Percentiles rank a stretch among this genome's conserved stretches.
These are phyloP conservation scores for Rickenella mellea DNA, from an alignment of 768 basidiomycete species.

Conservation along the genomic window DNA sequence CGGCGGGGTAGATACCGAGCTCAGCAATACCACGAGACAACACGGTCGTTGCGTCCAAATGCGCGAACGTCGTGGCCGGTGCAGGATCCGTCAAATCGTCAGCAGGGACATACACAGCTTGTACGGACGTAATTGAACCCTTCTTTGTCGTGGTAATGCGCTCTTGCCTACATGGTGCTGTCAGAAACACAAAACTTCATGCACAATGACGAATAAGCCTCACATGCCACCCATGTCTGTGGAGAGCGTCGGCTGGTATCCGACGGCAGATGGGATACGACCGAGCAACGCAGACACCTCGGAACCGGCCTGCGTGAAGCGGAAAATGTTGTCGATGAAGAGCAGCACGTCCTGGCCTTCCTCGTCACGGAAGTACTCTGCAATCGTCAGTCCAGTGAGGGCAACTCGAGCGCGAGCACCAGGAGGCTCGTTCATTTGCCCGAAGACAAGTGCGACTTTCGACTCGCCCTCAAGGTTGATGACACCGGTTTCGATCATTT, in stretches of 20 bases:
- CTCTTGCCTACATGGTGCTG: conserved; percentile 65
- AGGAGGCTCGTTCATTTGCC: conserved; percentile 99
- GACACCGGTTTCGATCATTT: conserved; percentile 99
- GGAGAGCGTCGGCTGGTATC: conserved; percentile 99
- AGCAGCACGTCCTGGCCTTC: conserved; percentile 99
- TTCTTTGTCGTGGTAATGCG: conserved; percentile 99
- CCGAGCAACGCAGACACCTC: conserved; percentile 99
- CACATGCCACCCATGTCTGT: conserved; percentile 99
- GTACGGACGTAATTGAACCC: conserved; percentile 99
- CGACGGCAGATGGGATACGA: conserved; percentile 99
- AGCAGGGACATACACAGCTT: conserved; percentile 99
- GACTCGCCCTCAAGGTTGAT: conserved; percentile 99
- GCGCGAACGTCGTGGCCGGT: conserved; percentile 98
- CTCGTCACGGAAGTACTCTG: conserved; percentile 99
- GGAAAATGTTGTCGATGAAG: conserved; percentile 99
- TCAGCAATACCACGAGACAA: conserved; percentile 98
- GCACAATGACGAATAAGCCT: conserved; percentile 17
- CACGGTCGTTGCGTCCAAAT: conserved; percentile 99
- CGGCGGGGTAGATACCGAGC: conserved; percentile 98
- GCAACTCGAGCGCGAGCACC: conserved; percentile 99
- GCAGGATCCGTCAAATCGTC: conserved; percentile 99
- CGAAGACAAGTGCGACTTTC: conserved; percentile 99
- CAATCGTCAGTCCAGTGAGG: conserved; percentile 96
- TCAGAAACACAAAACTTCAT: not conserved
- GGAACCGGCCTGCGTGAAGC: conserved; percentile 99